A percentile compares a stretch with the other conserved stretches of the same genome.
Evolutionary conservation across 352 stramenopile species (phyloP).

Genomic region (Globisporangium carolinianum): DNA sequence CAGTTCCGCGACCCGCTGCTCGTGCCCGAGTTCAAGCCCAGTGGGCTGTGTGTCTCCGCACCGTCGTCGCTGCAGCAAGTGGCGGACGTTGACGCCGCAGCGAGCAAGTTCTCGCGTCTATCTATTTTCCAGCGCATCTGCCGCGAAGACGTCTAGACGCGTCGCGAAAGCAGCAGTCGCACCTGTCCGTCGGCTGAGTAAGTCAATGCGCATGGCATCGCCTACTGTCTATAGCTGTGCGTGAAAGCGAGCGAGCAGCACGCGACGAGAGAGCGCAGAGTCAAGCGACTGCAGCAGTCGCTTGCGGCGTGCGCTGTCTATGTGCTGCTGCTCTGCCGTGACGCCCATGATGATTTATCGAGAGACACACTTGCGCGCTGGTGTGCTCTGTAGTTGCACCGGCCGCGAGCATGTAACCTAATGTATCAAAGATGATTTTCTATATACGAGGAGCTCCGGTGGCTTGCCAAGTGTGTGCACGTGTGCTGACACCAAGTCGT

Average conservation of each 20-base stretch:
- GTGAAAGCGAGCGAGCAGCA: too few species aligned
- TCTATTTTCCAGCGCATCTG: conserved; percentile 83
- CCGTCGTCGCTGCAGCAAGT: too few species aligned
- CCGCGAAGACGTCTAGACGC: conserved; percentile 45
- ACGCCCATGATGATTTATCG: neutral
- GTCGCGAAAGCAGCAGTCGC: too few species aligned
- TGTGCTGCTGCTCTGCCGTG: neutral
- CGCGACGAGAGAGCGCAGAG: too few species aligned
- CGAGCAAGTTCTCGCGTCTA: conserved; percentile 53
- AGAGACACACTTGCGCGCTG: neutral
- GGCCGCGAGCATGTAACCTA: neutral
- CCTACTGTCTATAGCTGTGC: too few species aligned
- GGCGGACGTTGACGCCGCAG: neutral
- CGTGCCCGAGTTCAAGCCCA: conserved; percentile 22
- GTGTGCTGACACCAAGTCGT: too few species aligned
- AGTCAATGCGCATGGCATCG: too few species aligned
- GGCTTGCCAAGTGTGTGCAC: too few species aligned
- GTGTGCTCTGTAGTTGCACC: neutral
- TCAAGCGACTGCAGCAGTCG: too few species aligned
- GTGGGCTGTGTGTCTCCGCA: neutral
- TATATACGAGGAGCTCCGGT: too few species aligned
- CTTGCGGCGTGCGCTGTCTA: too few species aligned
- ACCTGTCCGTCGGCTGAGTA: too few species aligned
- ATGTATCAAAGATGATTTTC: neutral
- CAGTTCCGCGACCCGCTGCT: conserved; percentile 49